Conservation (phyloP, 2,329 filamentous ascomycete species). For the Chalaropsis thielavioides region DNA sequence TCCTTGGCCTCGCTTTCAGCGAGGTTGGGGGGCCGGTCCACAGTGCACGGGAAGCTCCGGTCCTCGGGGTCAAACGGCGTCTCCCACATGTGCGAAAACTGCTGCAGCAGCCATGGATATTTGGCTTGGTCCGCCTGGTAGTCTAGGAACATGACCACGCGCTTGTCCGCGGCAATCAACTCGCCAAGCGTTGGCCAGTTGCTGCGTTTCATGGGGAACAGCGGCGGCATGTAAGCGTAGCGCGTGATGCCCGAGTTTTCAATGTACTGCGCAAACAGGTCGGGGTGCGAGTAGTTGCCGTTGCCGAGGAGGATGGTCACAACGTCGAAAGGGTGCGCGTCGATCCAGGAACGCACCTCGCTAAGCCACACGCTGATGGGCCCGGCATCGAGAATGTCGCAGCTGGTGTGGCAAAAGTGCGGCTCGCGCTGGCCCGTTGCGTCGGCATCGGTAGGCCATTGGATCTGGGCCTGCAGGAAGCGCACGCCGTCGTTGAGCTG, state of each 20-base stretch:
- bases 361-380: constrained; percentile 60
- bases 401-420: constrained; percentile 76
- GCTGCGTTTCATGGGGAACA: constrained; percentile 52
- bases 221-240: constrained; percentile 59
- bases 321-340: constrained; percentile 66
- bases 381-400: constrained; percentile 67
- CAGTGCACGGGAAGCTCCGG: constrained; percentile 57
- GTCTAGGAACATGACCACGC: constrained; percentile 70
- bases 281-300: constrained; percentile 51
- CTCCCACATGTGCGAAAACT: constrained; percentile 85
- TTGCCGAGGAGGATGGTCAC: constrained; percentile 79
- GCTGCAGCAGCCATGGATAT: constrained; percentile 72
- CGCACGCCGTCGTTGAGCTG: constrained; percentile 68
- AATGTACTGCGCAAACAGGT: constrained; percentile 54
- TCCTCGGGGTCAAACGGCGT: constrained; percentile 64
- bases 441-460: constrained; percentile 35
- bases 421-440: constrained; percentile 32
- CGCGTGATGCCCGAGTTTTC: constrained; percentile 55
- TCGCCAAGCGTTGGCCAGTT: constrained; percentile 75
- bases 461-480: constrained; percentile 49
- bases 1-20: constrained; percentile 40
- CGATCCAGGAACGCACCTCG: constrained; percentile 58
- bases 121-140: constrained; percentile 66
- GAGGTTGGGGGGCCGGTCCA: constrained; percentile 61
- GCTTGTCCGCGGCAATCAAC: constrained; percentile 56